Percentiles rank a stretch among this genome's conserved stretches.
Evolutionary conservation across 495 filamentous ascomycete species (phyloP).

Genomic region (Beverwykella pulmonaria): DNA sequence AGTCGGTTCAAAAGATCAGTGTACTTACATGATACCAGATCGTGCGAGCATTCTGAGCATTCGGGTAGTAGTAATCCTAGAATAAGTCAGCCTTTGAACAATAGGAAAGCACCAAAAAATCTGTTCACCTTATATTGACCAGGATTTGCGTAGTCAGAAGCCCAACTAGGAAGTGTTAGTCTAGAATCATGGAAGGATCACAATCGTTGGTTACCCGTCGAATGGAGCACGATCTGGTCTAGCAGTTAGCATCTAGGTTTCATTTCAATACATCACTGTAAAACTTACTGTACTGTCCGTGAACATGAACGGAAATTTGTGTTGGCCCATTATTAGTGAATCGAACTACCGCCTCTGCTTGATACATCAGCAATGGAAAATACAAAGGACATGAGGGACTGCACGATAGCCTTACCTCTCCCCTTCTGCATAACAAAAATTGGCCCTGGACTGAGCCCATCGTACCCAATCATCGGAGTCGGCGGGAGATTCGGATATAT

Average conservation of each 20-base stretch:
- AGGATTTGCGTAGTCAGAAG: slow-evolving; percentile 50
- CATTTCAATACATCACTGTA: background rate
- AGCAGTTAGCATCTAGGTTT: background rate
- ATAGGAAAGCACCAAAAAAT: background rate
- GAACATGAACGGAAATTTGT: slow-evolving; percentile 49
- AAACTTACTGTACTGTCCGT: slow-evolving; percentile 49
- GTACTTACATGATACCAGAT: slow-evolving; percentile 58
- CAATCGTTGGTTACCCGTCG: slow-evolving; percentile 44
- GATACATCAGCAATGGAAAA: background rate
- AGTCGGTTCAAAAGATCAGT: background rate
- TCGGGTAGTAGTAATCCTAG: slow-evolving; percentile 57
- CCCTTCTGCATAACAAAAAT: slow-evolving; percentile 50
- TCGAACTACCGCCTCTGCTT: slow-evolving; percentile 49
- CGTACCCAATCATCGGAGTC: slow-evolving; percentile 52
- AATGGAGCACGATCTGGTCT: slow-evolving; percentile 36
- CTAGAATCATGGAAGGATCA: no score
- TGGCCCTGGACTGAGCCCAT: slow-evolving; percentile 54
- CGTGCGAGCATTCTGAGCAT: slow-evolving; percentile 51
- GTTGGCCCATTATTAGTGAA: slow-evolving; percentile 50
- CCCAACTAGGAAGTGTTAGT: slow-evolving; percentile 43
- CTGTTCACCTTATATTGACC: slow-evolving; percentile 52
- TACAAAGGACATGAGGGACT: background rate
- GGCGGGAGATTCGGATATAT: slow-evolving; percentile 50
- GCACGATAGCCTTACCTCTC: slow-evolving; percentile 30
- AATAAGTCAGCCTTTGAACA: background rate